These are phyloP conservation scores for Candida cerambycidarum DNA, from an alignment of 805 yeast genomes.

Conservation along the genomic window DNA sequence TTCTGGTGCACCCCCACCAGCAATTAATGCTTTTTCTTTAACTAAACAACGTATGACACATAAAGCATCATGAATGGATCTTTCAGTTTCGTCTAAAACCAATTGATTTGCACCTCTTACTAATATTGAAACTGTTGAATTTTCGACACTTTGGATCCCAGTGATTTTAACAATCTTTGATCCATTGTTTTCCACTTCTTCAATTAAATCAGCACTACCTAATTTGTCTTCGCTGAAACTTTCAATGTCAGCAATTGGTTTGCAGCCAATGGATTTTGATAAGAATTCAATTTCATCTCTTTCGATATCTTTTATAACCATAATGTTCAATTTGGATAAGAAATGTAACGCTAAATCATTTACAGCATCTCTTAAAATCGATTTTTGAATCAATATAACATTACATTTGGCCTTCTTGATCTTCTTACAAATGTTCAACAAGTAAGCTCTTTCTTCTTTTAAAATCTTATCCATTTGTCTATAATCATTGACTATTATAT, in stretches of 20 bases:
- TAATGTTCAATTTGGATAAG: conserved; percentile 84
- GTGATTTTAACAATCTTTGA: conserved; percentile 87
- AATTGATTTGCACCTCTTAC: conserved; percentile 93
- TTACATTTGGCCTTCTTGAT: conserved; percentile 97
- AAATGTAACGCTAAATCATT: conserved; percentile 94
- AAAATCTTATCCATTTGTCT: conserved; percentile 98
- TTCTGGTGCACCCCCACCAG: conserved; percentile 99
- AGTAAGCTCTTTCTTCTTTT: conserved; percentile 95
- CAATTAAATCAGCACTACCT: conserved; percentile 89
- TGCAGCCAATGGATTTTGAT: conserved; percentile 81
- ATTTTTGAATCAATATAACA: conserved; percentile 84
- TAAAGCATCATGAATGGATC: conserved; percentile 95
- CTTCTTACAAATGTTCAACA: conserved; percentile 91
- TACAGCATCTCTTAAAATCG: conserved; percentile 93
- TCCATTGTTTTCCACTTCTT: conserved; percentile 86
- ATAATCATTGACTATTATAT: conserved; percentile 95
- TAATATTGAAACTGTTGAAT: conserved; percentile 74
- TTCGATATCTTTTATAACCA: conserved; percentile 94
- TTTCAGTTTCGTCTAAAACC: conserved; percentile 92
- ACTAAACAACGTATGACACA: conserved; percentile 91
- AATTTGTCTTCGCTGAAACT: conserved; percentile 89
- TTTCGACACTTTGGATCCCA: conserved; percentile 48
- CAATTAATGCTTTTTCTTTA: conserved; percentile 84
- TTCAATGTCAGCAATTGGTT: conserved; percentile 94
- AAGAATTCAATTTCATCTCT: conserved; percentile 95